phyloP scores from a whole-genome alignment of 768 basidiomycete species.

The Hemileccinum impolitum region DNA sequence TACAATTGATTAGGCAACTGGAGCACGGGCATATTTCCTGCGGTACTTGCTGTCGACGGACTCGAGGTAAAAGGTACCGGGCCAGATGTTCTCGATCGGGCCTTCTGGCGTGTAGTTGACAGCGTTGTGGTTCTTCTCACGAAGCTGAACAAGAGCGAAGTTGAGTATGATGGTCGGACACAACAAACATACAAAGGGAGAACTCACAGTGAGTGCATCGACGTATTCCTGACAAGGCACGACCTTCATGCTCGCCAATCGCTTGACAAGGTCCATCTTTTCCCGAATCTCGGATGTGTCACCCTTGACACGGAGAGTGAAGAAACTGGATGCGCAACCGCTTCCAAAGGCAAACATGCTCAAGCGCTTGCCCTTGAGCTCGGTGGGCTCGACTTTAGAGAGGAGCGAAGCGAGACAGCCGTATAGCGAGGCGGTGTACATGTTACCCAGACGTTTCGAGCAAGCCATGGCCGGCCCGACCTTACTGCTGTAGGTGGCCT shows the following conservation, averaged over 20 bases:
- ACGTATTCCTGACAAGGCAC: conserved; percentile 92
- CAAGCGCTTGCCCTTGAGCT: conserved; percentile 78
- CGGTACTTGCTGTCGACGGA: conserved; percentile 88
- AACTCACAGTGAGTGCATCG: conserved; percentile 66
- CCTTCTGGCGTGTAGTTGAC: conserved; percentile 82
- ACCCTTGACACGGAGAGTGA: conserved; percentile 81
- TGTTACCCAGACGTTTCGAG: conserved; percentile 92
- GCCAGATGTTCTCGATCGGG: conserved; percentile 89
- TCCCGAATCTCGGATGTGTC: conserved; percentile 77
- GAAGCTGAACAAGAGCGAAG: conserved; percentile 58
- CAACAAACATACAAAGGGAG: no score
- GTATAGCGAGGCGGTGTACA: conserved; percentile 97
- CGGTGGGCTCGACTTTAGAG: conserved; percentile 63
- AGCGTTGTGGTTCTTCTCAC: conserved; percentile 95
- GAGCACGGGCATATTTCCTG: conserved; percentile 70
- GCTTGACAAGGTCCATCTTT: conserved; percentile 77
- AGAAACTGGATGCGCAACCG: conserved; percentile 95
- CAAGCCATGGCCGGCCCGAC: conserved; percentile 82
- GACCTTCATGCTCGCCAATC: conserved; percentile 84
- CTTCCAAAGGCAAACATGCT: conserved; percentile 96
- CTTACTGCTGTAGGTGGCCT: conserved; percentile 67
- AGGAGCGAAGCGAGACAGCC: conserved; percentile 90
- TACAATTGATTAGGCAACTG: conserved; percentile 23
- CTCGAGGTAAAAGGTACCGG: conserved; percentile 90
- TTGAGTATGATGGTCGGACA: background rate